A percentile compares a stretch with the other conserved stretches of the same genome.
phyloP scores from a whole-genome alignment of 1,284 basidiomycete species.

The Marasmius sp. region DNA sequence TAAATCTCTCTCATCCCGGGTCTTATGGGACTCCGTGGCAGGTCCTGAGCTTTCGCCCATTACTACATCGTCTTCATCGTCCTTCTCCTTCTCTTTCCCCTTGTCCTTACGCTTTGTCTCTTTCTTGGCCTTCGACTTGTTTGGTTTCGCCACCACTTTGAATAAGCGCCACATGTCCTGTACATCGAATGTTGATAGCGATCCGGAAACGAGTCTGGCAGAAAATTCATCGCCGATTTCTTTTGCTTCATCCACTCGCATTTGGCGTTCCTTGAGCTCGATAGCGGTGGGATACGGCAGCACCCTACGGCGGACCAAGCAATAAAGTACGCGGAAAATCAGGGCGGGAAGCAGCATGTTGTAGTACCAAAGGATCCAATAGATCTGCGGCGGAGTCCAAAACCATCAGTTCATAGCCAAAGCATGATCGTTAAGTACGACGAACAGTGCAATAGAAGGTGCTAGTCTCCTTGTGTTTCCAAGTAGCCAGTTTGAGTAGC shows the following conservation, averaged over 20 bases:
- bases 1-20: constrained; percentile 40
- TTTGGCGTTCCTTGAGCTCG: constrained; percentile 52
- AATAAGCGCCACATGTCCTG: constrained; percentile 56
- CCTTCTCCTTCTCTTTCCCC: constrained; percentile 11
- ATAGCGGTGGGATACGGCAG: constrained; percentile 54
- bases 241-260: constrained; percentile 46
- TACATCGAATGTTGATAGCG: constrained; percentile 42
- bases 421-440: constrained; percentile 8
- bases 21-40: background rate
- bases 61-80: constrained; percentile 16
- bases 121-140: constrained; percentile 23
- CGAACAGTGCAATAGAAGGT: constrained; percentile 51
- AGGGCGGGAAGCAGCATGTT: constrained; percentile 55
- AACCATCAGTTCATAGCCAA: background rate
- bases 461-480: constrained; percentile 52
- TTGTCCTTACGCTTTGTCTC: constrained; percentile 15
- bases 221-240: constrained; percentile 53
- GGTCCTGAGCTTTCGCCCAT: constrained; percentile 27
- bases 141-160: constrained; percentile 35
- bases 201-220: constrained; percentile 37
- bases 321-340: constrained; percentile 45
- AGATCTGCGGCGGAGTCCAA: constrained; percentile 37
- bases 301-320: constrained; percentile 48
- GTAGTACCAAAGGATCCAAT: constrained; percentile 64
- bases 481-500: constrained; percentile 48